Evolutionary conservation across 257 asterid genomes (phyloP).

Genomic region (Phtheirospermum japonicum): DNA sequence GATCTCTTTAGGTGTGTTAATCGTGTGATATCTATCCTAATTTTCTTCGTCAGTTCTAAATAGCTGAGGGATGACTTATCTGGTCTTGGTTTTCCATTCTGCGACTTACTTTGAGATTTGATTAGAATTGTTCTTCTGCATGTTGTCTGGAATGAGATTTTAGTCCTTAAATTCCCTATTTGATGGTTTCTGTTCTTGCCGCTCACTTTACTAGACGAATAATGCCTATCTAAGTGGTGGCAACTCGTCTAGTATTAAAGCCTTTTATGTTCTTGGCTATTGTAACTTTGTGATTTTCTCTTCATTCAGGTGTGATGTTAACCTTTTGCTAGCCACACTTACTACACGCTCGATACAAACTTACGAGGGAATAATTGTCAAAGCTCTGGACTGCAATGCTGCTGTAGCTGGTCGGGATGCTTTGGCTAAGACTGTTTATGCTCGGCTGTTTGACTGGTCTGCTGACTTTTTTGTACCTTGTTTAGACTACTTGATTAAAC

Average conservation of each 20-base stretch:
- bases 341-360: constrained; percentile 94
- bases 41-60: constrained; percentile 7
- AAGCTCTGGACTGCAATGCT: constrained; percentile 86
- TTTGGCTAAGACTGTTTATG: constrained; percentile 92
- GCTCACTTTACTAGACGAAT: constrained; percentile 5
- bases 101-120: not conserved
- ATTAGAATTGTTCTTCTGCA: not conserved
- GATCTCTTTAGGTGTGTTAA: constrained; percentile 68
- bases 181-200: constrained; percentile 7
- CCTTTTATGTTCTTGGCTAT: constrained; percentile 16
- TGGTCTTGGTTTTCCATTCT: constrained; percentile 5
- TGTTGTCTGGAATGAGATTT: not conserved
- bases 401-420: constrained; percentile 97
- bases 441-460: constrained; percentile 93
- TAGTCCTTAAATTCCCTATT: constrained; percentile 13
- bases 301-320: constrained; percentile 75
- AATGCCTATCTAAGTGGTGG: not conserved
- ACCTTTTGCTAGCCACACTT: constrained; percentile 75
- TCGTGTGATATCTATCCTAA: constrained; percentile 1
- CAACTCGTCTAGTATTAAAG: too few species aligned
- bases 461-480: constrained; percentile 30
- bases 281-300: constrained; percentile 24
- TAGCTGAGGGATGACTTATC: constrained; percentile 22
- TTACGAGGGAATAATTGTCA: constrained; percentile 80
- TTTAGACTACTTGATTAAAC: constrained; percentile 24